phyloP scores from a whole-genome alignment of 2,329 filamentous ascomycete species.

The Pyrenophora tritici-repentis region DNA sequence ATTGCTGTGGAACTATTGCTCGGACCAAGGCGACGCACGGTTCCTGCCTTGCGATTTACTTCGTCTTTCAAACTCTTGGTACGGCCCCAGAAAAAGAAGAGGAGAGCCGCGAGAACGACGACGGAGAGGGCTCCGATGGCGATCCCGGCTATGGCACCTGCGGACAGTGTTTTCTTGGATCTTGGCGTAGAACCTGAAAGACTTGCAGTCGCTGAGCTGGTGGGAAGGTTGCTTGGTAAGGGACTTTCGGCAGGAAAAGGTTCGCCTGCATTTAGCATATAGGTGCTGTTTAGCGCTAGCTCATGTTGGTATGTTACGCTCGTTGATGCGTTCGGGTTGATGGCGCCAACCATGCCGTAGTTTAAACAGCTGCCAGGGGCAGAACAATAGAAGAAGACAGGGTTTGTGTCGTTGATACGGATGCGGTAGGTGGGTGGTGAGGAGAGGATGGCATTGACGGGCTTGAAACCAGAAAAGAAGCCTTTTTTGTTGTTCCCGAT shows the following conservation, averaged over 20 bases:
- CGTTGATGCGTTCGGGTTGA: constrained; percentile 61
- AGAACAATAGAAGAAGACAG: constrained; percentile 51
- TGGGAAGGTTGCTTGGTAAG: constrained; percentile 11
- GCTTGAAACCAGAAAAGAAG: constrained; percentile 39
- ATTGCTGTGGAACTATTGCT: background rate
- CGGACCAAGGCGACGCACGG: background rate
- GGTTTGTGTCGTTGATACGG: constrained; percentile 38
- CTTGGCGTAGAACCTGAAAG: background rate
- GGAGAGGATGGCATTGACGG: constrained; percentile 30
- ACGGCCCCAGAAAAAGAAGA: constrained; percentile 38
- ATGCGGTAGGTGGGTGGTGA: constrained; percentile 37
- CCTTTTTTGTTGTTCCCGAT: constrained; percentile 30
- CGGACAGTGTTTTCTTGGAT: constrained; percentile 26
- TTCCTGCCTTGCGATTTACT: constrained; percentile 26
- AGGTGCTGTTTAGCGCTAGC: constrained; percentile 30
- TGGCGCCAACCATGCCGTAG: constrained; percentile 74
- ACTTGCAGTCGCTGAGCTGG: background rate
- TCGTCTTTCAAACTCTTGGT: constrained; percentile 29
- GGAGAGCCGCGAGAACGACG: constrained; percentile 24
- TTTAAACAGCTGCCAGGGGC: constrained; percentile 67
- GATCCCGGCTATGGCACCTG: constrained; percentile 55
- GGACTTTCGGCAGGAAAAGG: constrained; percentile 34
- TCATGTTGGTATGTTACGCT: constrained; percentile 30
- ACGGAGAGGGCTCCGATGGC: constrained; percentile 59
- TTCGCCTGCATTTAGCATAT: constrained; percentile 43